Percentiles rank a stretch among this genome's conserved stretches.
phyloP scores from a whole-genome alignment of 352 stramenopile species.

The Peronospora tabacina region DNA sequence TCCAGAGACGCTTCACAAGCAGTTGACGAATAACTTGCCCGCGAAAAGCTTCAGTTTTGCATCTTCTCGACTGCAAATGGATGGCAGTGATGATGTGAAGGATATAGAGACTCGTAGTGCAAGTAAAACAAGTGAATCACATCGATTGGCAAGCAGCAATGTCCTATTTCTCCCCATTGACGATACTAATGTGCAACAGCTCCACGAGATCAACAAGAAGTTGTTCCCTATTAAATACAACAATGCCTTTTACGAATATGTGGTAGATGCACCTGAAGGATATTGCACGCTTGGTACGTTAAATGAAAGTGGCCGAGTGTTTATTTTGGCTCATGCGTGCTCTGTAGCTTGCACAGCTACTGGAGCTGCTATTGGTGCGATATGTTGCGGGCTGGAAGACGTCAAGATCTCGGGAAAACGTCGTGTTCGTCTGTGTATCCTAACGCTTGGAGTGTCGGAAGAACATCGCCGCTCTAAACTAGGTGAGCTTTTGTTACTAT shows the following conservation, averaged over 20 bases:
- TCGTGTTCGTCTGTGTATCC: slow-evolving; percentile 54
- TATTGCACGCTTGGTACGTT: slow-evolving; percentile 50
- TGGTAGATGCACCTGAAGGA: slow-evolving; percentile 35
- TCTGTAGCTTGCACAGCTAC: slow-evolving; percentile 44
- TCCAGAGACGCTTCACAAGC: slow-evolving; percentile 22
- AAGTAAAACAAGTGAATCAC: neutral
- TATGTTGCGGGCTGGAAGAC: slow-evolving; percentile 84
- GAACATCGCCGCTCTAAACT: slow-evolving; percentile 64
- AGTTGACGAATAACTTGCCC: no score
- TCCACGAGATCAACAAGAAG: slow-evolving; percentile 61
- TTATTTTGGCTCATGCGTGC: neutral
- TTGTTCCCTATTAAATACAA: slow-evolving; percentile 91
- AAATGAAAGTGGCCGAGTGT: neutral
- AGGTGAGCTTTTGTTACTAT: slow-evolving; percentile 15
- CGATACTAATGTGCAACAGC: slow-evolving; percentile 25
- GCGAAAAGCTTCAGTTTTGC: no score
- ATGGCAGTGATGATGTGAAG: no score
- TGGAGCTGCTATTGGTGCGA: slow-evolving; percentile 56
- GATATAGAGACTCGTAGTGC: no score
- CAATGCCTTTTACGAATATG: slow-evolving; percentile 88
- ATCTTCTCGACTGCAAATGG: no score
- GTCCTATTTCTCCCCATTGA: slow-evolving; percentile 50
- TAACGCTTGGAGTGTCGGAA: slow-evolving; percentile 89
- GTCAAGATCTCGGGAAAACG: neutral
- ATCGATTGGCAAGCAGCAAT: neutral